Conservation (phyloP, 1,284 basidiomycete species). For the Apiotrichum gamsii region DNA sequence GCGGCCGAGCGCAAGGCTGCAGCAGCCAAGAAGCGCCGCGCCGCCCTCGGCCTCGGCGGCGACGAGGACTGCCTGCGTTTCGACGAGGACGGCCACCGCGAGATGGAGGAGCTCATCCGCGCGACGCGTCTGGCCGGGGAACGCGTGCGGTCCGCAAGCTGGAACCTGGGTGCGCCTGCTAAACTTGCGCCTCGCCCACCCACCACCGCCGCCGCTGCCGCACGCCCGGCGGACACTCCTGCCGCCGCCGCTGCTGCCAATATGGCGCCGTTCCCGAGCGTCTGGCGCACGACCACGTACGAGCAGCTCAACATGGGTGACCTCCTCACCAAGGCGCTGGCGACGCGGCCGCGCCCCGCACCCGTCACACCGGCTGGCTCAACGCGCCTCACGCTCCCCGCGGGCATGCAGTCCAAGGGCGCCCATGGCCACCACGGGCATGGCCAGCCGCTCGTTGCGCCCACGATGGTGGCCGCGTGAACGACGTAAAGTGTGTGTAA, state of each 20-base stretch:
- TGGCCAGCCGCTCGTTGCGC: too few species aligned
- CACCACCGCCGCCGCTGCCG: neutral
- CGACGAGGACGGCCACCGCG: conserved; percentile 70
- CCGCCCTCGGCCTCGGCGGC: conserved; percentile 1
- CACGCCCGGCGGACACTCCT: neutral
- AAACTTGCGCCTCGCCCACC: neutral
- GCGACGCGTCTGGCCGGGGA: conserved; percentile 56
- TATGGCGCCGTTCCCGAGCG: conserved; percentile 5
- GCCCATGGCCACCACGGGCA: too few species aligned
- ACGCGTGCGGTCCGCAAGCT: conserved; percentile 21
- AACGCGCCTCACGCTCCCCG: neutral
- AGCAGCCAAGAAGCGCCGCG: conserved; percentile 51
- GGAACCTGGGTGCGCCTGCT: neutral
- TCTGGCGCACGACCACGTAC: conserved; percentile 26
- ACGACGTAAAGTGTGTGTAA: too few species aligned
- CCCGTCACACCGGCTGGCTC: neutral
- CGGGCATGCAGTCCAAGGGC: neutral
- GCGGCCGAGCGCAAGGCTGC: conserved; percentile 38
- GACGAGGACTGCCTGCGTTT: conserved; percentile 56
- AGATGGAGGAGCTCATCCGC: conserved; percentile 56
- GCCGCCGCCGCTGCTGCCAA: neutral
- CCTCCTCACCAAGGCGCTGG: conserved; percentile 35
- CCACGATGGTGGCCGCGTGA: too few species aligned
- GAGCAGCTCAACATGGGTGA: conserved; percentile 33
- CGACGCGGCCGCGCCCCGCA: conserved; percentile 23